phyloP scores from a whole-genome alignment of 116 monocot genomes.

The Zostera marina region DNA sequence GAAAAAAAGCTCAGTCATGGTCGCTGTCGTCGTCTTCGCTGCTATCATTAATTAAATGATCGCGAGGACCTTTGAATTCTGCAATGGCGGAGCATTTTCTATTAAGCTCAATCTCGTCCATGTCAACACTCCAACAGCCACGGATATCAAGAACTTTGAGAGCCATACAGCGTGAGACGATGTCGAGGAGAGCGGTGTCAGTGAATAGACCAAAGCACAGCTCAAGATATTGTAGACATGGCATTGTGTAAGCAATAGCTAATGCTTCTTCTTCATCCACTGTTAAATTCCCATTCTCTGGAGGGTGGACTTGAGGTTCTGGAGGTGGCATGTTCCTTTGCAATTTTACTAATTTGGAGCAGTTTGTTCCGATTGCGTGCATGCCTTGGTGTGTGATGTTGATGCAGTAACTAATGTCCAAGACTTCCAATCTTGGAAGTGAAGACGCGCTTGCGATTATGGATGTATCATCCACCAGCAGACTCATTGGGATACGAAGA shows the following conservation, averaged over 20 bases:
- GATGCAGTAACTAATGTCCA: constrained; percentile 52
- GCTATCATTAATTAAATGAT: constrained; percentile 4
- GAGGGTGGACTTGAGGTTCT: neutral
- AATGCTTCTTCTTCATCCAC: constrained; percentile 25
- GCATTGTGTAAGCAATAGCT: constrained; percentile 37
- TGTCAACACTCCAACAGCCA: constrained; percentile 39
- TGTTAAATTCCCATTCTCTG: neutral
- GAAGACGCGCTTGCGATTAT: constrained; percentile 10
- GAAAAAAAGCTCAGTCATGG: too few relatives aligned
- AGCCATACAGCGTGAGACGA: constrained; percentile 19
- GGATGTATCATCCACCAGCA: constrained; percentile 14
- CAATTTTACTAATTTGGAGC: constrained; percentile 11
- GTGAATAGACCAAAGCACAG: constrained; percentile 32
- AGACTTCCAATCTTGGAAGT: constrained; percentile 11
- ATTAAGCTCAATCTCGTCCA: constrained; percentile 19
- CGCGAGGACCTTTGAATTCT: constrained; percentile 26
- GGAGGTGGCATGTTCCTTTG: constrained; percentile 22
- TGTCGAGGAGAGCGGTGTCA: constrained; percentile 23
- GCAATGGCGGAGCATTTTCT: constrained; percentile 14
- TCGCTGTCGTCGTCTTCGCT: too few relatives aligned
- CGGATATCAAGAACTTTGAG: constrained; percentile 34
- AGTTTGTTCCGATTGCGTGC: constrained; percentile 20
- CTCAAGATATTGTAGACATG: constrained; percentile 25
- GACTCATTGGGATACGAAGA: constrained; percentile 44
- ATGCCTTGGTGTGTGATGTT: constrained; percentile 37